Base-by-base conservation (phyloP, 2,329 filamentous ascomycete genomes). In the Diplodia mutila region DNA sequence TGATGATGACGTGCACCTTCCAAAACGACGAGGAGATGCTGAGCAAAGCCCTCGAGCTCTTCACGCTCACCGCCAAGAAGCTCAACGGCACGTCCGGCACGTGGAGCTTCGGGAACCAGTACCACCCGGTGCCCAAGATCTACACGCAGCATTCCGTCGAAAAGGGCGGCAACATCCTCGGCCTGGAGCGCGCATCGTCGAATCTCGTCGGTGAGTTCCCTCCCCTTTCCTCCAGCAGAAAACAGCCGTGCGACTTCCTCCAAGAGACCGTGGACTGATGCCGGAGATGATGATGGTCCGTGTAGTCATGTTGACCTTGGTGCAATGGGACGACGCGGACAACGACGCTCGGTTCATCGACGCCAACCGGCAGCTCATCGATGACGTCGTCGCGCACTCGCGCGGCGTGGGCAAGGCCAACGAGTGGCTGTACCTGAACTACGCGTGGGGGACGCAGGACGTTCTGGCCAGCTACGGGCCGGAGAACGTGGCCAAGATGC, bases 31-130 rank as follows among this genome's bases (percentile, higher is more conserved):
- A 73, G 66, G 75, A 69, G 9, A 72, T 82, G 12, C 75, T 82
- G 69, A 72, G 71, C 21, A 74, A 78, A 53, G 78, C 78, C 5
- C 74, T 79, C 48, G 76, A 76, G 65, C 77, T 82, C 65, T 81
- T 82, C 71, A 71, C 75, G 48, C 75, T 76, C 16, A 75, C 81
- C 66, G 74, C 80, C 54, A 73, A 72, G 29, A 75, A 73, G 46
- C 68, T 78, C 57, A 76, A 76, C 14, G 46, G 9, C 11, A 46
- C 57, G 1, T 27, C 61, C 46, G 72, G 55, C 66, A 32, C n/a
- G 4, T 64, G 46, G 39, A n/a, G 64, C 46, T 70, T 67, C 29
- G 69, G 68, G 53, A 71, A 69, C 0, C 59, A 71, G 51, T 66
- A 69, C 49, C 69, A 70, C 37, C 59, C 66, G 16, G 18, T 71